Evolutionary conservation across 2,329 filamentous ascomycete genomes (phyloP), one percentile per base, ranked within the genome.

Genomic region (Pyrenophora graminea): DNA sequence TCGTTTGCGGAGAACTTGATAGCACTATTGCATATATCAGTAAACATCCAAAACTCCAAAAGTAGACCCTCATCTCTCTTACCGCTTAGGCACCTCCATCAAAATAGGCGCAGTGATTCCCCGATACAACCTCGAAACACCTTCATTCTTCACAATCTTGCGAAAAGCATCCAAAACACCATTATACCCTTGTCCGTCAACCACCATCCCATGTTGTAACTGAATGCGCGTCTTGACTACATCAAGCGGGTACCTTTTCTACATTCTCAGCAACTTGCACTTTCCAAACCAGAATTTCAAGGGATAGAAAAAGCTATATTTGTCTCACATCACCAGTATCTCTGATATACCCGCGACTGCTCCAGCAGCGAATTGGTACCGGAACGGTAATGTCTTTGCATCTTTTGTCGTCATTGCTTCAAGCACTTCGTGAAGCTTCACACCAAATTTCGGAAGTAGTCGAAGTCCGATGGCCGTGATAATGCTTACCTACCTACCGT

Each of bases 1-100:
- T 66, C 66, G 49, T 69, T 69, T 36, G 66, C 56, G 8, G 66
- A 69, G 52, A 69, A 69, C 33, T 69, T 69, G 38, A 69, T 69
- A 2, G 66, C 66, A 37, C 64, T 64, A 40, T 8, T 15, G 10
- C 8, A 19, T 6, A 39, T 30, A 4, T 7, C 8, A 30, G 10
- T 12, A 30, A 7, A 12, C 3, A 1, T 30, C 10, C 7, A 3
- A 10, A 39, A 33, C 3, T 3, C 7, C 13, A 17, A 17, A 17
- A n/a, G 18, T 17, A n/a, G 23, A 6, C 2, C 15, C 15, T 15
- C 15, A 15, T 15, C 15, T 23, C 18, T 32, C 51, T 8, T 18
- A 65, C 62, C 62, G 58, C 41, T 69, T 69, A 1, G 66, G 66
- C 0, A 69, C 63, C 45, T 69, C 66, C 66, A 69, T 69, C 46